Evolutionary conservation across 164 flowering plant species (phyloP).

Genomic region (Santalum album): DNA sequence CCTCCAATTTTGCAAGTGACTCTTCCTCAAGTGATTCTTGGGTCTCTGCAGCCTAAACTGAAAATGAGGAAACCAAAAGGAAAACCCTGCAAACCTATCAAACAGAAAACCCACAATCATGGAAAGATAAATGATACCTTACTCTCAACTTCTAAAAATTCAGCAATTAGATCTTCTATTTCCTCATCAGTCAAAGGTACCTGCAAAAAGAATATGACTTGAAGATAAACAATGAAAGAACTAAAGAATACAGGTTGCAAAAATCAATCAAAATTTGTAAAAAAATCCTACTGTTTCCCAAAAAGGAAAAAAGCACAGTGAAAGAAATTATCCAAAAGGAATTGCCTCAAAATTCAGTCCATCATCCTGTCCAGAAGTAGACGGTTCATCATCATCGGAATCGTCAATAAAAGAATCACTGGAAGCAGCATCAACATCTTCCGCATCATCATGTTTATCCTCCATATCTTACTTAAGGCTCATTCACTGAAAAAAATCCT

Average conservation of each 20-base stretch:
- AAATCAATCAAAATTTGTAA: neutral
- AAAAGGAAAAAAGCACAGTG: neutral
- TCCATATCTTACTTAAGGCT: conserved; percentile 15
- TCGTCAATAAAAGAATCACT: conserved; percentile 45
- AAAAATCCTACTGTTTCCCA: neutral
- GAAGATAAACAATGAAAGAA: neutral
- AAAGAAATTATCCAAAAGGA: neutral
- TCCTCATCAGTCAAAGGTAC: conserved; percentile 76
- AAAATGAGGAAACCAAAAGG: conserved; percentile 23
- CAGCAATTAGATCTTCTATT: conserved; percentile 72
- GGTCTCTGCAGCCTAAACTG: conserved; percentile 96
- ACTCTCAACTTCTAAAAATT: conserved; percentile 84
- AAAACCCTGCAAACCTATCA: neutral
- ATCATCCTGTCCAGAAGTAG: conserved; percentile 31
- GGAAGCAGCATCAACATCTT: conserved; percentile 34
- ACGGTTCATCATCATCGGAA: conserved; percentile 39
- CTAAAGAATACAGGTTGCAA: neutral
- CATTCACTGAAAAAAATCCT: neutral
- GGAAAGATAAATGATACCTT: conserved; percentile 46
- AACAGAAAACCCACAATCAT: conserved; percentile 1
- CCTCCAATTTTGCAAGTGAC: conserved; percentile 70
- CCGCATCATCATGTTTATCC: conserved; percentile 27
- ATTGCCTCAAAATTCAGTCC: conserved; percentile 35
- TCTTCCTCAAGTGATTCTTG: conserved; percentile 95
- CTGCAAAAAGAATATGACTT: conserved; percentile 23